phyloP scores from a whole-genome alignment of 495 filamentous ascomycete species.

The Hyaloscypha hepaticicola region DNA sequence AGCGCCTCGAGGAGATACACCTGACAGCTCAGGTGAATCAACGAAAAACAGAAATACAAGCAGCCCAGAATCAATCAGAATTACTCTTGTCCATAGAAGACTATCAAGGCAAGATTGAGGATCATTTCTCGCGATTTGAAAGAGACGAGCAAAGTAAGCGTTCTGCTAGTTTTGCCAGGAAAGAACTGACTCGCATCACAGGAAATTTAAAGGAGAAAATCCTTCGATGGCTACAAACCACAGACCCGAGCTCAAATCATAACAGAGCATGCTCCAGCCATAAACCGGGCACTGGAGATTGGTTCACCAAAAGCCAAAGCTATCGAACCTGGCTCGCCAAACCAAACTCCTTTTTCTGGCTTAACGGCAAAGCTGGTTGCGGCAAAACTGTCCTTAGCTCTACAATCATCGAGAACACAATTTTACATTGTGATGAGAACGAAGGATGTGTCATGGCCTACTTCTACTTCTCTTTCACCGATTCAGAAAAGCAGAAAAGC shows the following conservation, averaged over 20 bases:
- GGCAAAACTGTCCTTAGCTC: constrained; percentile 40
- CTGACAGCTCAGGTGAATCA: background rate
- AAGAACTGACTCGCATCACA: background rate
- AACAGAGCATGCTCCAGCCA: background rate
- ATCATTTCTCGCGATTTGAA: background rate
- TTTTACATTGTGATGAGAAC: background rate
- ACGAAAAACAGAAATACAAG: background rate
- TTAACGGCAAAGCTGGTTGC: constrained; percentile 39
- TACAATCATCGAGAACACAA: constrained; percentile 32
- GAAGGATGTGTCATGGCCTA: constrained; percentile 12
- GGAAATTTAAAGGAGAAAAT: background rate
- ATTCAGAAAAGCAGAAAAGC: constrained; percentile 27
- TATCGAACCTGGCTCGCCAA: background rate
- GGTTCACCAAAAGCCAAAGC: background rate
- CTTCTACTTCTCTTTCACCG: constrained; percentile 38
- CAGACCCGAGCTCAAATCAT: constrained; percentile 5
- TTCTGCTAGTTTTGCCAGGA: background rate
- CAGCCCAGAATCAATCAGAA: background rate
- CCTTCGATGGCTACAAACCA: background rate
- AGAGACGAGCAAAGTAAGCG: background rate
- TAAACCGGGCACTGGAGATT: background rate
- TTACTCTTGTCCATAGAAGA: background rate
- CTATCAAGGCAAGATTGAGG: background rate
- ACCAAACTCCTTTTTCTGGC: constrained; percentile 31
- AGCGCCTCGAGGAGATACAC: background rate